phyloP scores from a whole-genome alignment of 768 basidiomycete genomes.

The Russula virescens region DNA sequence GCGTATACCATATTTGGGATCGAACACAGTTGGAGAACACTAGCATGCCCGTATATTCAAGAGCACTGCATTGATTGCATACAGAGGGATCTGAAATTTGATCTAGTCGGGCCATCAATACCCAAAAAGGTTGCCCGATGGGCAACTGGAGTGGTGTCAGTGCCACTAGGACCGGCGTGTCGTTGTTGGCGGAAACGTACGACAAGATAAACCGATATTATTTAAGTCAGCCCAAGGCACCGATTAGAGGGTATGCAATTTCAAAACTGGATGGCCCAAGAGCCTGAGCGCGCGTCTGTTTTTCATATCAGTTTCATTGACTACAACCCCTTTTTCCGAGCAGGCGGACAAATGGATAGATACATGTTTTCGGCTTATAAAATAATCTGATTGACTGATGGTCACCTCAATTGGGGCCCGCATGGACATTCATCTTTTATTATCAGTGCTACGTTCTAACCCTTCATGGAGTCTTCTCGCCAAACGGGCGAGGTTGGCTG shows the following conservation, averaged over 20 bases:
- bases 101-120: background rate
- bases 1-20: conserved; percentile 2
- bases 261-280: background rate
- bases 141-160: background rate
- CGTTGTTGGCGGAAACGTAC: background rate
- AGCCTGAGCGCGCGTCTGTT: background rate
- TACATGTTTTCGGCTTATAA: background rate
- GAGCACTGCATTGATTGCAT: background rate
- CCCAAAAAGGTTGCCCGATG: background rate
- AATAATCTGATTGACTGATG: background rate
- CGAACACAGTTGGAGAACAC: background rate
- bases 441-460: conserved; percentile 1
- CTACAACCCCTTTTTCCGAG: background rate
- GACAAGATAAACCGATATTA: background rate
- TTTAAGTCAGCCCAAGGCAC: background rate
- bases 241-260: background rate
- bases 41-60: background rate
- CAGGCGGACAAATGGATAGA: background rate
- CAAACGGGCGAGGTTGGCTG: background rate
- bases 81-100: background rate
- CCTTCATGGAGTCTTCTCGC: conserved; percentile 7
- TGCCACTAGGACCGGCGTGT: background rate
- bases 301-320: background rate
- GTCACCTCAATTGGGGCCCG: background rate
- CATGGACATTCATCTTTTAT: background rate